phyloP scores from a whole-genome alignment of 1,284 basidiomycete species.

The Austroboletus novae-zelandiae region DNA sequence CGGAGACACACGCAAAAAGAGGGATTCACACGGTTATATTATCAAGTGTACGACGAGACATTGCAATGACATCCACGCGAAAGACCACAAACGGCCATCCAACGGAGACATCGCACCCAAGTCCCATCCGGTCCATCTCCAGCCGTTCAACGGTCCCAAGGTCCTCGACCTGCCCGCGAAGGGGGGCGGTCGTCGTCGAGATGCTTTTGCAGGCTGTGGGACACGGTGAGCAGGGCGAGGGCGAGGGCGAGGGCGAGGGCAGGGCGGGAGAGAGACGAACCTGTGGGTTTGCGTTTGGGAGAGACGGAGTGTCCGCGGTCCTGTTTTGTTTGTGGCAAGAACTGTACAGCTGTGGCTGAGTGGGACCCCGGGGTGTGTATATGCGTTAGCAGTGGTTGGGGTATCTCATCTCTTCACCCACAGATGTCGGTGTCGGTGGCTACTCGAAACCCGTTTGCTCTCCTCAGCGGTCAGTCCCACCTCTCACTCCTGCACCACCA shows the following conservation, averaged over 20 bases:
- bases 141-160: slow-evolving; percentile 82
- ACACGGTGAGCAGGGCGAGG: slow-evolving; percentile 1
- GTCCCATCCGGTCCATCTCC: slow-evolving; percentile 75
- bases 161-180: slow-evolving; percentile 71
- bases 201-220: slow-evolving; percentile 74
- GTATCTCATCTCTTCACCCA: slow-evolving; percentile 34
- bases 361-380: slow-evolving; percentile 35
- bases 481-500: not conserved
- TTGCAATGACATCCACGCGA: slow-evolving; percentile 73
- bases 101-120: slow-evolving; percentile 78
- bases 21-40: slow-evolving; percentile 10
- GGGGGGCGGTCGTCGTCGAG: slow-evolving; percentile 77
- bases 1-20: slow-evolving; percentile 2
- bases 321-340: slow-evolving; percentile 28
- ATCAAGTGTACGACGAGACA: slow-evolving; percentile 77
- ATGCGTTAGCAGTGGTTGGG: not conserved
- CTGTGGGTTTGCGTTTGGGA: slow-evolving; percentile 55
- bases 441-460: slow-evolving; percentile 77
- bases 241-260: fast-evolving
- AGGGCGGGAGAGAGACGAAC: too few species aligned
- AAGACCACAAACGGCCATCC: slow-evolving; percentile 60
- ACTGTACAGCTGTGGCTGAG: slow-evolving; percentile 56
- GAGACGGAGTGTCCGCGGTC: slow-evolving; percentile 28
- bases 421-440: slow-evolving; percentile 67
- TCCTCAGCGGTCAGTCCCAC: slow-evolving; percentile 63